Evolutionary conservation across 176 grass and related monocot species (phyloP), one percentile per base, ranked within the genome.

Genomic region (Rhynchospora breviuscula): DNA sequence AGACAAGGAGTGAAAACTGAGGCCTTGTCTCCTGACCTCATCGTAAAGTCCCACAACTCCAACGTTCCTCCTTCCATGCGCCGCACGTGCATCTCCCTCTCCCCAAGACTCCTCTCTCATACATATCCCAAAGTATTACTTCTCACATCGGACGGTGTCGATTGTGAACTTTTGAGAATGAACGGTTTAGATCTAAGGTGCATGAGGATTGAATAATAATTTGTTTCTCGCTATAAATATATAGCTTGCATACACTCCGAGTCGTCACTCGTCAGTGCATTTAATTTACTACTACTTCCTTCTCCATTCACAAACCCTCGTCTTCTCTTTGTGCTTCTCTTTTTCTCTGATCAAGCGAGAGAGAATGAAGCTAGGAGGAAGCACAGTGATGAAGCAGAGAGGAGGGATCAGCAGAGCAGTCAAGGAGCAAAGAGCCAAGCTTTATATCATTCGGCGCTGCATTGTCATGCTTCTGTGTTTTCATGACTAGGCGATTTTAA

Each of bases 391-490:
- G 47, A 85, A 89, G 63, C 43, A 78, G 29, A 85, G 43, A 84
- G 88, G 59, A 17, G 80, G 67, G 25, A 78, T 90, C 75, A 85
- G 29, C 58, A 69, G 67, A 82, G 76, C 33, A 9, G 43, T 78
- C 7, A 87, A 89, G 67, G 85, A 86, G 31, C 85, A 73, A 46
- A 80, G 44, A 74, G 84, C 89, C 35, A 66, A 53, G 33, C 57
- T 94, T 75, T 86, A 84, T 57, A 92, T 90, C 77, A 88, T 87
- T 45, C 52, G 77, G 11, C 86, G 84, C 65, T 91, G 85, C 73
- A 74, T 89, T 77, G n/a, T 88, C 48, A 88, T 88, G 51, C 86
- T 92, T 63, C 84, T 90, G 11, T 92, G 92, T 68, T 94, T 74
- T 59, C 85, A 85, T 51, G 86, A 92, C 64, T 91, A 52, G 10